Base-by-base conservation (phyloP, 768 basidiomycete genomes). In the Boletus sp. region DNA sequence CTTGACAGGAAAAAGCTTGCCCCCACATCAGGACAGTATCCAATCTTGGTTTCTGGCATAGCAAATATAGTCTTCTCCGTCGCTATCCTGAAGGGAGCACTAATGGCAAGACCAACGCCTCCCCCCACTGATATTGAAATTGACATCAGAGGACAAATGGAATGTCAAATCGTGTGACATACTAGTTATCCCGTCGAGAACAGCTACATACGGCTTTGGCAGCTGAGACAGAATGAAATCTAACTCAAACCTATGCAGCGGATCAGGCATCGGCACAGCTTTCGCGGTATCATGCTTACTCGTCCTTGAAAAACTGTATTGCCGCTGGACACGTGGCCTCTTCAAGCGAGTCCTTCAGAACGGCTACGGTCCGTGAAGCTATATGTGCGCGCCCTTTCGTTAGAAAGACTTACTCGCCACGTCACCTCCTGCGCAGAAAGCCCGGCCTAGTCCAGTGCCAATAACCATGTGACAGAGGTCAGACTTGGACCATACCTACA, bases 31-130 rank as follows among this genome's bases (percentile, higher is more conserved):
- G 96, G 95, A 61, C 76, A 85, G 68, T 91, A 93, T 44, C 89
- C 90, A 65, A 94, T 94, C 66, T 89, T 90, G 12, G 91, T 94
- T 76, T 99, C 97, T 15, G 97, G 97, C 97, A 98, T 98, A 7
- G 94, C 89, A 70, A 98, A 91, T 1, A 82, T 56, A 0, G 95
- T 97, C 29, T 89, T 90, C 71, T 96, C 94, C 4, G 96, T 98
- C 4, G 95, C 95, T 54, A 99, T 82, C 58, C 97, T 83, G 74
- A 98, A 94, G 0, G 87, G 82, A 4, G 95, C 96, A 55, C 87
- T 83, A 11, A 87, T 83, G 39, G 84, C 79, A 47, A 99, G 84
- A 39, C 97, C 97, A 20, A 90, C 92, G 48, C 97, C 97, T 52
- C 97, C 97, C 46, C 97, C 97, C 89, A 98, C 94, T 97, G 58